Percentiles rank a stretch among this genome's conserved stretches.
Evolutionary conservation across 768 basidiomycete species (phyloP).

Genomic region (Auriculariales sp.): DNA sequence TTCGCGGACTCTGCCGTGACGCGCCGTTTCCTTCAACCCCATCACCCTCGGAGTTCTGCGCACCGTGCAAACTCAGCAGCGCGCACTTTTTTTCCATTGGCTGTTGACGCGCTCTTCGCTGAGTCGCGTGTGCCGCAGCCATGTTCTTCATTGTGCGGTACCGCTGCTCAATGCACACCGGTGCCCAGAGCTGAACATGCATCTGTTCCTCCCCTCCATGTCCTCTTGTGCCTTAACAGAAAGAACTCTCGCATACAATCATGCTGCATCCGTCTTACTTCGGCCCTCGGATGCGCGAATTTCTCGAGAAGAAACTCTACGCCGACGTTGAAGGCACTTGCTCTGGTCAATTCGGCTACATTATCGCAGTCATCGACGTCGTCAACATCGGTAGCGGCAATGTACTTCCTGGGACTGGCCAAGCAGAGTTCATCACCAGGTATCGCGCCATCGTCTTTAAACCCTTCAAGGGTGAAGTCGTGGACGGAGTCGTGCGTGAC

Average conservation of each 20-base stretch:
- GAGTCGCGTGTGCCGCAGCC: too few relatives aligned
- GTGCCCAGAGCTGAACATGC: background rate
- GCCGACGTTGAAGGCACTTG: conserved; percentile 96
- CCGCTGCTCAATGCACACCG: background rate
- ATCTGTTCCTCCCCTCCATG: too few relatives aligned
- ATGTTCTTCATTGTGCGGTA: conserved; percentile 7
- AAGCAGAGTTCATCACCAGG: conserved; percentile 88
- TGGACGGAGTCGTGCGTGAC: conserved; percentile 89
- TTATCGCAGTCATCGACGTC: conserved; percentile 84
- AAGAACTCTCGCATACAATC: conserved; percentile 95
- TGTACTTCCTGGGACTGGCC: conserved; percentile 80
- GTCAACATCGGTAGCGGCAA: conserved; percentile 86
- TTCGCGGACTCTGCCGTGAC: too few relatives aligned
- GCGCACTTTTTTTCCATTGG: too few relatives aligned
- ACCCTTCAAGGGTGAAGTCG: conserved; percentile 98
- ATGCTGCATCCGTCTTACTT: conserved; percentile 97
- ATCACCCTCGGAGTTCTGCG: too few relatives aligned
- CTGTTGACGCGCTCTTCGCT: too few relatives aligned
- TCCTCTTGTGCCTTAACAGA: too few relatives aligned
- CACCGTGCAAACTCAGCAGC: too few relatives aligned
- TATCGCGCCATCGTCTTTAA: conserved; percentile 98
- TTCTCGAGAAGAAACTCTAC: conserved; percentile 85
- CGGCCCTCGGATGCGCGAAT: conserved; percentile 87
- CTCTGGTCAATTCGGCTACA: conserved; percentile 87
- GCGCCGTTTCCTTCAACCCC: too few relatives aligned